A percentile compares a stretch with the other conserved stretches of the same genome.
Evolutionary conservation across 108 stramenopile genomes (phyloP).

Genomic region (Mediolabrus comicus): DNA sequence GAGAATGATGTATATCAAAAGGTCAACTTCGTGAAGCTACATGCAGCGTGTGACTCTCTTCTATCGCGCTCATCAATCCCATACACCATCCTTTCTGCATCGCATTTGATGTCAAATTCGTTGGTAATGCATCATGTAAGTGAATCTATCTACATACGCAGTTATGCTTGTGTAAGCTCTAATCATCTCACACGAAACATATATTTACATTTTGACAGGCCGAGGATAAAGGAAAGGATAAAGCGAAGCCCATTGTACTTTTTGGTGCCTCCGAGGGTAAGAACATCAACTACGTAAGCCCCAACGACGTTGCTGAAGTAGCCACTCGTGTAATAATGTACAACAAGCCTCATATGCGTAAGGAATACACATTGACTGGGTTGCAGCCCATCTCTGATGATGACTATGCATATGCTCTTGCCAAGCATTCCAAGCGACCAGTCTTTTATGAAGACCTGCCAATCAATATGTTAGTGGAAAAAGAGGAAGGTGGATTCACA

Average conservation of each 20-base stretch:
- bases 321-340: slow-evolving; percentile 45
- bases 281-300: slow-evolving; percentile 61
- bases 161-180: no score
- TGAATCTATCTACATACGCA: background rate
- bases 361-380: slow-evolving; percentile 57
- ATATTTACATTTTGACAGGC: background rate
- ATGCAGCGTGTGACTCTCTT: slow-evolving; percentile 45
- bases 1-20: slow-evolving; percentile 21
- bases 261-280: slow-evolving; percentile 40
- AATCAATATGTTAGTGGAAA: slow-evolving; percentile 3
- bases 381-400: slow-evolving; percentile 38
- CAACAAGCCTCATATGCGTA: slow-evolving; percentile 47
- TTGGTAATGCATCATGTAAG: slow-evolving; percentile 11
- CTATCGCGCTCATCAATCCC: slow-evolving; percentile 36
- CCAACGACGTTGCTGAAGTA: slow-evolving; percentile 63
- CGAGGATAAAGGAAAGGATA: background rate
- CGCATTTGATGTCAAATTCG: slow-evolving; percentile 57
- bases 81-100: slow-evolving; percentile 50
- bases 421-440: slow-evolving; percentile 22
- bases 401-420: slow-evolving; percentile 36
- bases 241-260: slow-evolving; percentile 40
- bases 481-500: slow-evolving; percentile 30
- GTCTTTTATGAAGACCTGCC: slow-evolving; percentile 16
- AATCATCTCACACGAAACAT: slow-evolving; percentile 2
- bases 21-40: slow-evolving; percentile 43